A percentile compares a stretch with the other conserved stretches of the same genome.
Conservation (phyloP, 139 green algal species). For the Gonium pectorale region DNA sequence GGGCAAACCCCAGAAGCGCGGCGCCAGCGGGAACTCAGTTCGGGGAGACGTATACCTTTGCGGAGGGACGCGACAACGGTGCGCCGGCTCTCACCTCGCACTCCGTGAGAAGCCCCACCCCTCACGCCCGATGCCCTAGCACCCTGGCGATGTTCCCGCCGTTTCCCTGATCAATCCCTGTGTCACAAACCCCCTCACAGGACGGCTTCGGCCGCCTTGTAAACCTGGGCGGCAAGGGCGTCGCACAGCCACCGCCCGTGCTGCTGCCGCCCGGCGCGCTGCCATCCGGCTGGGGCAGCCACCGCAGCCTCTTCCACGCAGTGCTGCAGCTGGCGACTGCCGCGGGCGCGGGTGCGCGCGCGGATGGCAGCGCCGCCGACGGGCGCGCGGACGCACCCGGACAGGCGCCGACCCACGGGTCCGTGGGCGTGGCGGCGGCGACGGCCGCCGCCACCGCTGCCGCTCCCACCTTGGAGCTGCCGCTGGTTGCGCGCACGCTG, state of each 20-base stretch:
- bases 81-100: no score
- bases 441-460: no score
- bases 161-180: no score
- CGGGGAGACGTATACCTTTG: no score
- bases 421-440: not conserved
- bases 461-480: slow-evolving; percentile 24
- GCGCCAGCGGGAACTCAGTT: no score
- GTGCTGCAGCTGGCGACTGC: slow-evolving; percentile 12
- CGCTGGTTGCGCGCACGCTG: slow-evolving; percentile 9
- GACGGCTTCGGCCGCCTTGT: not conserved
- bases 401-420: not conserved
- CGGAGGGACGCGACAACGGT: no score
- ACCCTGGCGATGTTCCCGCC: no score
- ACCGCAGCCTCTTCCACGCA: slow-evolving; percentile 26
- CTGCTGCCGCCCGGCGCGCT: not conserved
- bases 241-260: not conserved
- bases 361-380: not conserved
- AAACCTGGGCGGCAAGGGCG: not conserved
- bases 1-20: no score
- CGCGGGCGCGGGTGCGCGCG: not conserved
- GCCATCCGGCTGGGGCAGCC: slow-evolving; percentile 8
- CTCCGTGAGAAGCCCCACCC: no score
- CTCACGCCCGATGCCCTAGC: no score
- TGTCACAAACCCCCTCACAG: slow-evolving; percentile 1
- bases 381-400: not conserved